These are phyloP conservation scores for Coemansia erecta DNA, from an alignment of 192 early-diverging fungal species.

Conservation along the genomic window DNA sequence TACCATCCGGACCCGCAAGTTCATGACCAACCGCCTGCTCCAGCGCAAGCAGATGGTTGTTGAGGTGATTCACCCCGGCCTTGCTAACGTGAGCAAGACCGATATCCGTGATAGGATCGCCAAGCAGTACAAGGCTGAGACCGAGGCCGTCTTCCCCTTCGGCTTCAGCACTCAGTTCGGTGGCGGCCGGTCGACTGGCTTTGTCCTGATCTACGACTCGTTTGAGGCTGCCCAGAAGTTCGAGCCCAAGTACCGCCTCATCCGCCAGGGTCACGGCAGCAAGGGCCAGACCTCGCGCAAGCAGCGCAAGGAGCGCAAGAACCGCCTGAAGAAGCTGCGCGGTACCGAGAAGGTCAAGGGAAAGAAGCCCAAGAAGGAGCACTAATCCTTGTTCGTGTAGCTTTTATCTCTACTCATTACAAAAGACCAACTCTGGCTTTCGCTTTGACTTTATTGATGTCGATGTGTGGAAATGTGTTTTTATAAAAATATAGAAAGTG, in stretches of 20 bases:
- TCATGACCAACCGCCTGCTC: conserved; percentile 97
- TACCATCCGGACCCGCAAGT: conserved; percentile 98
- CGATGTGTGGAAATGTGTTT: background rate
- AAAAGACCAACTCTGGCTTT: background rate
- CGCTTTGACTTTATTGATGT: too few relatives aligned
- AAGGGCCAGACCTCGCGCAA: conserved; percentile 79
- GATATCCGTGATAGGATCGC: conserved; percentile 91
- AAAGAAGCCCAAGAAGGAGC: conserved; percentile 49
- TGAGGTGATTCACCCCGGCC: conserved; percentile 93
- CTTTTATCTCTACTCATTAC: background rate
- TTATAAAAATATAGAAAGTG: background rate
- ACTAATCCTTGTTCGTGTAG: conserved; percentile 14
- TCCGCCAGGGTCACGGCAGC: conserved; percentile 70
- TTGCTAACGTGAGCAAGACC: conserved; percentile 88
- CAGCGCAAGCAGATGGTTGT: conserved; percentile 97
- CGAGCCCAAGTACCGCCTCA: conserved; percentile 97
- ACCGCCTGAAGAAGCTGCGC: conserved; percentile 97
- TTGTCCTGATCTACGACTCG: conserved; percentile 94
- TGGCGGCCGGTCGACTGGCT: conserved; percentile 94
- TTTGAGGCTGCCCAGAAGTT: conserved; percentile 95
- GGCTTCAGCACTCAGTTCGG: conserved; percentile 96
- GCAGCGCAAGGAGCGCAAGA: conserved; percentile 99
- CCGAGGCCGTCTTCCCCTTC: conserved; percentile 87
- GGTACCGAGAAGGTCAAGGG: conserved; percentile 92
- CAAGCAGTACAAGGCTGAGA: conserved; percentile 93